A percentile compares a stretch with the other conserved stretches of the same genome.
Conservation (phyloP, 192 early-diverging fungal genomes). For the Podila epigama region DNA sequence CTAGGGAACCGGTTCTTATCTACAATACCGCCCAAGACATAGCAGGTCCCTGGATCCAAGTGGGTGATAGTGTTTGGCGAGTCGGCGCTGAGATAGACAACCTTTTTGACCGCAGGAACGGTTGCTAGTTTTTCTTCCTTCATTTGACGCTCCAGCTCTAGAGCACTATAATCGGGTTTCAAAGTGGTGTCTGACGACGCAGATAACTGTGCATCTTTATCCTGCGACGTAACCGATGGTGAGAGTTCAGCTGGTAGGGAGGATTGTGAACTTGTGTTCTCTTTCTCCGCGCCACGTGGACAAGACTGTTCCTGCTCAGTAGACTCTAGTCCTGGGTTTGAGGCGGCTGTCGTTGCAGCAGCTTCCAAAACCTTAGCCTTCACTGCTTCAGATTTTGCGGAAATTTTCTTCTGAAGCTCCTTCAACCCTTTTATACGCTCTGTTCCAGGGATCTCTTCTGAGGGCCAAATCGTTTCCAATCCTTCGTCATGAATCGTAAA, state of each 20-base stretch:
- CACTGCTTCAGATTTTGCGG: conserved; percentile 27
- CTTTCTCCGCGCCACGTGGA: too few relatives aligned
- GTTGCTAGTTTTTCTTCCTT: conserved; percentile 40
- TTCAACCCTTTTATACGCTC: conserved; percentile 49
- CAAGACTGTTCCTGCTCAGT: background rate
- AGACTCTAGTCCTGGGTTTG: background rate
- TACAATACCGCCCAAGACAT: conserved; percentile 95
- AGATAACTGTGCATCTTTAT: too few relatives aligned
- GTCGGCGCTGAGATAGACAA: conserved; percentile 94
- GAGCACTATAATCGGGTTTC: background rate
- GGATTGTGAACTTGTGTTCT: too few relatives aligned
- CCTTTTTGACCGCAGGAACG: conserved; percentile 61
- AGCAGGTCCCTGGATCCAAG: conserved; percentile 79
- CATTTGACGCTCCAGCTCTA: conserved; percentile 22
- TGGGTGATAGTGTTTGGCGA: conserved; percentile 71
- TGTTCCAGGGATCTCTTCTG: conserved; percentile 41
- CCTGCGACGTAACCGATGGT: too few relatives aligned
- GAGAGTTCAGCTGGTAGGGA: too few relatives aligned
- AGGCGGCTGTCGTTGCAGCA: background rate
- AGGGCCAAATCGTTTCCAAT: conserved; percentile 43
- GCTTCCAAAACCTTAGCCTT: conserved; percentile 30
- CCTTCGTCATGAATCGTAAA: conserved; percentile 44
- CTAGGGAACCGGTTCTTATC: conserved; percentile 83
- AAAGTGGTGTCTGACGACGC: background rate
- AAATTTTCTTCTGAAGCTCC: conserved; percentile 10